phyloP scores from a whole-genome alignment of 1,139 yeast species.

The Hanseniaspora uvarum region DNA sequence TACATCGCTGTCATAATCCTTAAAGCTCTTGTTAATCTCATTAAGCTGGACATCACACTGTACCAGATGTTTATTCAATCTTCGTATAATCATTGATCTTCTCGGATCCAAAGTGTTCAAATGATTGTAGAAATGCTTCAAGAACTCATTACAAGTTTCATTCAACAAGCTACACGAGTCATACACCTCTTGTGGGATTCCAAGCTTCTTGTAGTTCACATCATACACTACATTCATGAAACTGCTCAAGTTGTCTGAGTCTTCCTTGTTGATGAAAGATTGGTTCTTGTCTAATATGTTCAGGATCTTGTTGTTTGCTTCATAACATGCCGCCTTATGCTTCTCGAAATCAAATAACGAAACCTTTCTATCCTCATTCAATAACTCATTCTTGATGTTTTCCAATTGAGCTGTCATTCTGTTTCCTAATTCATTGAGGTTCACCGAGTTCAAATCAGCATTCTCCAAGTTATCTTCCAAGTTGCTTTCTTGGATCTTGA shows the following conservation, averaged over 20 bases:
- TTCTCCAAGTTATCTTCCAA: constrained; percentile 32
- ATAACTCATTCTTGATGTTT: background rate
- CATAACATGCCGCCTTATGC: constrained; percentile 20
- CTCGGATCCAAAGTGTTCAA: constrained; percentile 49
- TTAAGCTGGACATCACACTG: constrained; percentile 32
- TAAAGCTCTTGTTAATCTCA: constrained; percentile 3
- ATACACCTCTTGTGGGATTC: constrained; percentile 28
- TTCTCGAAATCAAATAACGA: constrained; percentile 17
- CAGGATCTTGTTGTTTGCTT: constrained; percentile 17
- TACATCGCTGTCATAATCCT: background rate
- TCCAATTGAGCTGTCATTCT: constrained; percentile 11
- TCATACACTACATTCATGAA: constrained; percentile 42
- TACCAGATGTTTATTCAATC: constrained; percentile 39
- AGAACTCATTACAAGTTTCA: constrained; percentile 58
- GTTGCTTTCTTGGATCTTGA: constrained; percentile 31
- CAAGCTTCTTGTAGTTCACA: constrained; percentile 45
- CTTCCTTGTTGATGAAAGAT: constrained; percentile 19
- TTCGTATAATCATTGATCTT: constrained; percentile 39
- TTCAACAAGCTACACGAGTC: constrained; percentile 45
- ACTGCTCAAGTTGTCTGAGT: constrained; percentile 23
- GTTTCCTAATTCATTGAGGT: constrained; percentile 18
- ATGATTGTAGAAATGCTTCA: constrained; percentile 61
- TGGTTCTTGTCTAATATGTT: constrained; percentile 24
- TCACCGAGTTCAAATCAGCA: constrained; percentile 9
- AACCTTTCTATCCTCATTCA: background rate